A percentile compares a stretch with the other conserved stretches of the same genome.
Evolutionary conservation across 2,329 filamentous ascomycete species (phyloP).

Genomic region (Penicillium sp.): DNA sequence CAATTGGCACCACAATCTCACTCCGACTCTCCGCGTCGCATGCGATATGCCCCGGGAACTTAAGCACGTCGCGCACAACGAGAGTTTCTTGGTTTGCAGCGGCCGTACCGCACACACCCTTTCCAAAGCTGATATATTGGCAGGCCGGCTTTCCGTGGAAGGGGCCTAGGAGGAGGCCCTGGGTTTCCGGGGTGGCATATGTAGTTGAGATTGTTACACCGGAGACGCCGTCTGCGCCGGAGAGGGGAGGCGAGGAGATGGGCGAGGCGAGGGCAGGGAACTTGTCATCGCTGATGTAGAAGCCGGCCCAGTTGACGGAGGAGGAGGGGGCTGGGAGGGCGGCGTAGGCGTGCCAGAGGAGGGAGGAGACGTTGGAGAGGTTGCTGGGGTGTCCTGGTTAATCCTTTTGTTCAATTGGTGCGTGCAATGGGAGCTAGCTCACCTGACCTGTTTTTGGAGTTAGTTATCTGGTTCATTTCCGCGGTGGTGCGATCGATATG

Average conservation of each 20-base stretch:
- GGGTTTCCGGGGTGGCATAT: conserved; percentile 23
- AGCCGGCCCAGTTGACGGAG: conserved; percentile 51
- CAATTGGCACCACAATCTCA: conserved; percentile 52
- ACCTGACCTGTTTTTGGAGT: conserved; percentile 31
- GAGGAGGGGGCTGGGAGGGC: conserved; percentile 44
- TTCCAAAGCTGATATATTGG: conserved; percentile 47
- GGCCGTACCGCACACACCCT: conserved; percentile 49
- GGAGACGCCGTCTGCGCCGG: conserved; percentile 3
- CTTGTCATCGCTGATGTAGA: conserved; percentile 48
- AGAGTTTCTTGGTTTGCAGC: conserved; percentile 41
- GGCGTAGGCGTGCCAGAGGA: conserved; percentile 50
- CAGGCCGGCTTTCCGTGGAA: conserved; percentile 52
- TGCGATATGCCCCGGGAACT: conserved; percentile 51
- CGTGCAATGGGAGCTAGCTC: conserved; percentile 1
- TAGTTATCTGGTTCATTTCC: background rate
- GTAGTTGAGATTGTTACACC: conserved; percentile 25
- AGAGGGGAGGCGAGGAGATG: conserved; percentile 22
- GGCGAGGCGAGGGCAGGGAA: conserved; percentile 34
- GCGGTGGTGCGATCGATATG: background rate
- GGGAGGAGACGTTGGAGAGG: conserved; percentile 48
- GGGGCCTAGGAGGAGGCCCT: conserved; percentile 45
- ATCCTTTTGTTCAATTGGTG: background rate
- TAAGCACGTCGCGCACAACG: conserved; percentile 45
- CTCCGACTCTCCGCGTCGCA: conserved; percentile 50
- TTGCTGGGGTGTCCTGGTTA: conserved; percentile 32